Conservation (phyloP, 192 early-diverging fungal genomes). For the Coemansia sp. region DNA sequence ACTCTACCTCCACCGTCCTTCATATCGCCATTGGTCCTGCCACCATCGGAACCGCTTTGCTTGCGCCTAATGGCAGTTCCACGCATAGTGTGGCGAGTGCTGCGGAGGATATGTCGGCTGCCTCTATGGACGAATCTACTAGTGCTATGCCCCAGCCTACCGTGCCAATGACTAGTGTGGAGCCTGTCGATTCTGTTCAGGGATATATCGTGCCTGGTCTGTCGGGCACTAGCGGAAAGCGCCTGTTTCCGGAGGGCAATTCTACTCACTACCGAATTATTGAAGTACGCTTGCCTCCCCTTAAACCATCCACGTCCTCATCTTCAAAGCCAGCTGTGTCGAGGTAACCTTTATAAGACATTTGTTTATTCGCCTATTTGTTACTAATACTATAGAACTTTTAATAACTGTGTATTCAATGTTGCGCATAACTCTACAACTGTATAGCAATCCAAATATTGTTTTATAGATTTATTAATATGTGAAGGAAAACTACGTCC, state of each 20-base stretch:
- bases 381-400: background rate
- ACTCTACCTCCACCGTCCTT: conserved; percentile 29
- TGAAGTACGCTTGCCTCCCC: conserved; percentile 41
- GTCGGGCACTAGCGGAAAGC: conserved; percentile 24
- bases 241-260: conserved; percentile 35
- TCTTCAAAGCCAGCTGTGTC: background rate
- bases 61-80: background rate
- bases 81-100: background rate
- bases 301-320: conserved; percentile 21
- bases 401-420: background rate
- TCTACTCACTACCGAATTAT: conserved; percentile 38
- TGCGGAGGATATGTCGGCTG: background rate
- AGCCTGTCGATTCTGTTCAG: background rate
- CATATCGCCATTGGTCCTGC: conserved; percentile 40
- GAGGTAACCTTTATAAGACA: background rate
- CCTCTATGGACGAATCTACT: background rate
- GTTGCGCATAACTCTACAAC: too few relatives aligned
- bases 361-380: background rate
- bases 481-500: too few relatives aligned
- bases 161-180: background rate
- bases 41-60: background rate
- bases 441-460: too few relatives aligned
- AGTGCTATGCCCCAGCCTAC: background rate
- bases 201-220: conserved; percentile 33
- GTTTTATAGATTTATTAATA: too few relatives aligned